Percentiles rank a stretch among this genome's conserved stretches.
Conservation (phyloP, 2,329 filamentous ascomycete genomes). For the Aureobasidium melanogenum region DNA sequence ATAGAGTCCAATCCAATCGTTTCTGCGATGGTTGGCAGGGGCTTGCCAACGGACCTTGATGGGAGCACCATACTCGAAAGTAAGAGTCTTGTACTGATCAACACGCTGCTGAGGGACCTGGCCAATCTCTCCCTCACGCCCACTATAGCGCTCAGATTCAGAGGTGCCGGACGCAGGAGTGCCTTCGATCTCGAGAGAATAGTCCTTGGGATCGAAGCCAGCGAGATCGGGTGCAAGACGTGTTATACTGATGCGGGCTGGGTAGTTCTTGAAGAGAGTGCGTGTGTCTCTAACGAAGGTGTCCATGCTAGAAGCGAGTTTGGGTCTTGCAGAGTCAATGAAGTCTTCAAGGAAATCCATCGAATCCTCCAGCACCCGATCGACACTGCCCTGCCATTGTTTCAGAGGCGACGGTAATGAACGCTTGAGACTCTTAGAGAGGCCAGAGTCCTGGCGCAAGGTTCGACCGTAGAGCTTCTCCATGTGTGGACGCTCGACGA, state of each 20-base stretch:
- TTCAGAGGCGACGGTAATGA: conserved; percentile 76
- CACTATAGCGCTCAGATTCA: conserved; percentile 51
- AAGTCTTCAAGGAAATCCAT: conserved; percentile 87
- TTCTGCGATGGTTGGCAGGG: conserved; percentile 75
- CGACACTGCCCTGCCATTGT: conserved; percentile 76
- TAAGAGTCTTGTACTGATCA: conserved; percentile 60
- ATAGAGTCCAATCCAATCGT: conserved; percentile 94
- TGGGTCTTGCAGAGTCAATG: conserved; percentile 74
- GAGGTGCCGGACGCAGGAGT: conserved; percentile 41
- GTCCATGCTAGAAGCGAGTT: conserved; percentile 75
- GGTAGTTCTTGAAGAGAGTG: conserved; percentile 80
- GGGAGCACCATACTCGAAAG: conserved; percentile 82
- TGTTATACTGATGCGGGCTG: conserved; percentile 75
- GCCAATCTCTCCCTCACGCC: conserved; percentile 64
- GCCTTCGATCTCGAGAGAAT: conserved; percentile 61
- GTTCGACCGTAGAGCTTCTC: conserved; percentile 88
- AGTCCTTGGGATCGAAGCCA: conserved; percentile 70
- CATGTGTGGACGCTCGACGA: conserved; percentile 95
- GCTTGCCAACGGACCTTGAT: conserved; percentile 88
- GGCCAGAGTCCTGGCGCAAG: conserved; percentile 75
- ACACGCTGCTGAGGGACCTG: conserved; percentile 55
- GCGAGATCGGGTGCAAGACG: conserved; percentile 70
- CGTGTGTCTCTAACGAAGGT: conserved; percentile 83
- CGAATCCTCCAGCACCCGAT: conserved; percentile 77
- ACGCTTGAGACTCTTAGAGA: conserved; percentile 83